Evolutionary conservation across 2,329 filamentous ascomycete genomes (phyloP), one percentile per base, ranked within the genome.

Genomic region (Chaetomiaceae sp.): DNA sequence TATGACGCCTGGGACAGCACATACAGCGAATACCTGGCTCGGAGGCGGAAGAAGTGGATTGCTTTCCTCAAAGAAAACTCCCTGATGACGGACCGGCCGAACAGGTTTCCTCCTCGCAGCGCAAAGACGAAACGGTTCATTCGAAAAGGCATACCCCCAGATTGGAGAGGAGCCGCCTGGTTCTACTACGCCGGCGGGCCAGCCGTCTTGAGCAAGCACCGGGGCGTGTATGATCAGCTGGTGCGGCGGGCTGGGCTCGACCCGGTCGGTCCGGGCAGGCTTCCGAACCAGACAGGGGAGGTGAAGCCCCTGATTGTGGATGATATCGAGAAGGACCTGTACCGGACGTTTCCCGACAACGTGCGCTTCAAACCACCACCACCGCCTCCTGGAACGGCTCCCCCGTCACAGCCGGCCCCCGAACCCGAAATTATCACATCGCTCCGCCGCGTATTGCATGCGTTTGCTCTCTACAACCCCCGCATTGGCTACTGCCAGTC

Each of bases 151-250:
- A 92, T 96, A 46, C 92, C 92, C 3, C 89, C 91, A 0, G 90
- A 96, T 60, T 95, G 91, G 84, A 83, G 92, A 64, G 92, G 92
- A n/a, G 87, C 89, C 6, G 92, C 92, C 42, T 97, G 92, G 92
- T 97, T 95, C 69, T 96, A 88, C 73, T 97, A 96, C 67, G 90
- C 91, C 11, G 90, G 90, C 19, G 92, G 92, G 1, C 90, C 90
- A 22, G 83, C 85, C 42, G 87, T 90, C 60, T 69, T 96, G 55
- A 81, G 83, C 47, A 86, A 89, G 64, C 82, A 95, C 62, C 80
- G 83, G 5, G 89, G 89, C 1, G 74, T 92, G 15, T 97, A 96
- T 67, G 80, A 84, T 48, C 78, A 83, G 48, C 74, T 95, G 36
- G 75, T 94, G 29, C 74, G 79, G 51, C 77, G 81, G 55, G 65